Conservation (phyloP, 176 grass and related monocot species). For the Tillandsia fasciculata region DNA sequence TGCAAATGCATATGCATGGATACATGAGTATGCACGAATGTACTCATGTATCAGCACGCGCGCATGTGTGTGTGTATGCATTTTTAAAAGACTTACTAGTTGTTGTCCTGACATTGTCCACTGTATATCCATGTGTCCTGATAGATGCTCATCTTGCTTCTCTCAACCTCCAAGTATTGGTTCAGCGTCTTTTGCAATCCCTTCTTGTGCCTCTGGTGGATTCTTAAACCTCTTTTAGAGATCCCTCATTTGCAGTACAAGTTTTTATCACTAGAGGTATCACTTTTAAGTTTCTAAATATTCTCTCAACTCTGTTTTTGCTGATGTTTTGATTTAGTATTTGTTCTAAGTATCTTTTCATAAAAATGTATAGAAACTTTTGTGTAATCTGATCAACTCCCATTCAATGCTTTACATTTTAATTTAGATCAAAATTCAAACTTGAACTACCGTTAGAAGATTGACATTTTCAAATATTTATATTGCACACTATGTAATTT, state of each 20-base stretch:
- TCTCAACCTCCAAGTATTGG: constrained; percentile 37
- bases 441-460: too few relatives aligned
- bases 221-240: constrained; percentile 60
- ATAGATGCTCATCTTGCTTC: constrained; percentile 42
- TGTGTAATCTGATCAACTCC: too few relatives aligned
- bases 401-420: too few relatives aligned
- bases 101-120: too few relatives aligned
- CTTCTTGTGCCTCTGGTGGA: constrained; percentile 70
- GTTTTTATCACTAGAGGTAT: constrained; percentile 52
- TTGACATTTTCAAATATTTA: background rate
- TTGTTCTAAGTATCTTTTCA: too few relatives aligned
- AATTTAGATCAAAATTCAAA: too few relatives aligned
- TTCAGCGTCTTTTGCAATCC: constrained; percentile 50
- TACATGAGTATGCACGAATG: too few relatives aligned
- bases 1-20: too few relatives aligned
- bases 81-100: too few relatives aligned
- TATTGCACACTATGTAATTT: background rate
- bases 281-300: background rate
- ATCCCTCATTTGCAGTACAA: constrained; percentile 72
- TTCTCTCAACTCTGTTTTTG: background rate
- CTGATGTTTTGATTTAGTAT: background rate
- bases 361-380: too few relatives aligned
- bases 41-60: too few relatives aligned
- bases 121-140: background rate
- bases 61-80: too few relatives aligned